Percentiles rank a stretch among this genome's conserved stretches.
Conservation (phyloP, 495 filamentous ascomycete species). For the Penicillium samsonianum region DNA sequence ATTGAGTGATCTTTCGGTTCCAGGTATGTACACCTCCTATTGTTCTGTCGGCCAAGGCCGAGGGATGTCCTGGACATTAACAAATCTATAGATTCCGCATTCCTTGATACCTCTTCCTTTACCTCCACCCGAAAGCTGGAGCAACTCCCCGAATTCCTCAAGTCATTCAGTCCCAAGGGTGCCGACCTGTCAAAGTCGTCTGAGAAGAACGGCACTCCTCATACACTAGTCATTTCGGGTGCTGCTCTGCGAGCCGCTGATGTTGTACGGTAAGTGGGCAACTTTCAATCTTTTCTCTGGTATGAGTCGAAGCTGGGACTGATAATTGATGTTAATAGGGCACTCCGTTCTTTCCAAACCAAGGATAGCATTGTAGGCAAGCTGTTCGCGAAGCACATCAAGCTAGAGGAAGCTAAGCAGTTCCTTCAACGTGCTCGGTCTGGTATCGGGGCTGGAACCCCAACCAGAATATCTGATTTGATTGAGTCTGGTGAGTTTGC, state of each 20-base stretch:
- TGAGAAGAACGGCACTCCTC: slow-evolving; percentile 73
- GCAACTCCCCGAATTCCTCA: slow-evolving; percentile 76
- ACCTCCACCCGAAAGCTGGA: slow-evolving; percentile 60
- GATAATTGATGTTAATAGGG: slow-evolving; percentile 42
- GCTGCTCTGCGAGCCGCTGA: slow-evolving; percentile 84
- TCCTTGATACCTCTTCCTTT: slow-evolving; percentile 75
- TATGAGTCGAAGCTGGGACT: slow-evolving; percentile 2
- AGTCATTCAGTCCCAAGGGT: slow-evolving; percentile 56
- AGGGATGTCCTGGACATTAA: background rate
- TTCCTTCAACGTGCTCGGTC: slow-evolving; percentile 66
- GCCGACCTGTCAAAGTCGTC: slow-evolving; percentile 59
- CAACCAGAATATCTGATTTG: slow-evolving; percentile 75
- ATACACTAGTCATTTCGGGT: slow-evolving; percentile 78
- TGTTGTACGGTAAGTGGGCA: slow-evolving; percentile 59
- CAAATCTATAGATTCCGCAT: slow-evolving; percentile 50
- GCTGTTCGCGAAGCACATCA: slow-evolving; percentile 97
- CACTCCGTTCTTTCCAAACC: slow-evolving; percentile 72
- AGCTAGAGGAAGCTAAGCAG: slow-evolving; percentile 80
- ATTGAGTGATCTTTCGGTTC: slow-evolving; percentile 76
- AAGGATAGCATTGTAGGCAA: slow-evolving; percentile 80
- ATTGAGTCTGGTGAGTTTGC: slow-evolving; percentile 67
- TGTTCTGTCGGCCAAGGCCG: background rate
- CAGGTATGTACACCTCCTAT: slow-evolving; percentile 55
- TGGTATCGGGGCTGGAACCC: slow-evolving; percentile 87
- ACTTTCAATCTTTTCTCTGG: background rate